Base-by-base conservation (phyloP, 1,284 basidiomycete species). In the Rhodotorula sp. region DNA sequence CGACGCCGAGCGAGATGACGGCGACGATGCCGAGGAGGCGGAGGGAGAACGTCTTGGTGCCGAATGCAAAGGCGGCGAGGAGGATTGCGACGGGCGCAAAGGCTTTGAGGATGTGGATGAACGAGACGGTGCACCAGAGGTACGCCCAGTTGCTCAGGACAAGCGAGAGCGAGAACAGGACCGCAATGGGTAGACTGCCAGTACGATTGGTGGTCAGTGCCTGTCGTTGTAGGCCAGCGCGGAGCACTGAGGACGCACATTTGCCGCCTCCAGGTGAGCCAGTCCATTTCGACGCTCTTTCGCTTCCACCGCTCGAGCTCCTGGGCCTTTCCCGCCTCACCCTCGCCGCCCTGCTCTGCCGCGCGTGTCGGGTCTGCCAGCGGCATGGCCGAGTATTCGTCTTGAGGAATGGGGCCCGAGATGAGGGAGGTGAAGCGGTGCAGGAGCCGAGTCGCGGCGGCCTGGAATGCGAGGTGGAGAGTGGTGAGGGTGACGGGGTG, bases 71-170 rank as follows among this genome's bases (percentile, higher is more conserved):
- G 19, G 74, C 75, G 7, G 70, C 70, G 41, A 75, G 61, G 50
- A 77, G 66, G 64, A 77, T 73, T 17, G 73, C 72, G 27, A 78
- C 74, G 3, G 77, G 77, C 10, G 72, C 65, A 54, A 74, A 66
- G 4, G 71, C 66, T 57, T 78, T 77, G 67, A 76, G 72, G 60
- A 75, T 75, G 41, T 77, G 74, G 52, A 73, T 65, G 62, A 68
- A 74, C 2, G 70, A 61, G 56, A 67, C 64, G 14, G 58, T 59
- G 59, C 66, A 71, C 25, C 70, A 70, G 8, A 75, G 61, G 48
- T 71, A 71, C 4, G 71, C 71, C 53, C 60, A 65, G 34, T 78
- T 78, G 34, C 71, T 73, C 3, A 78, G 70, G 21, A 73, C 69
- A 17, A 78, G 68, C 23, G 66, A 70, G 8, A 71, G 46, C 8